Percentiles rank a stretch among this genome's conserved stretches.
Evolutionary conservation across 306 rosid species (phyloP).

Genomic region (Casuarina glauca): DNA sequence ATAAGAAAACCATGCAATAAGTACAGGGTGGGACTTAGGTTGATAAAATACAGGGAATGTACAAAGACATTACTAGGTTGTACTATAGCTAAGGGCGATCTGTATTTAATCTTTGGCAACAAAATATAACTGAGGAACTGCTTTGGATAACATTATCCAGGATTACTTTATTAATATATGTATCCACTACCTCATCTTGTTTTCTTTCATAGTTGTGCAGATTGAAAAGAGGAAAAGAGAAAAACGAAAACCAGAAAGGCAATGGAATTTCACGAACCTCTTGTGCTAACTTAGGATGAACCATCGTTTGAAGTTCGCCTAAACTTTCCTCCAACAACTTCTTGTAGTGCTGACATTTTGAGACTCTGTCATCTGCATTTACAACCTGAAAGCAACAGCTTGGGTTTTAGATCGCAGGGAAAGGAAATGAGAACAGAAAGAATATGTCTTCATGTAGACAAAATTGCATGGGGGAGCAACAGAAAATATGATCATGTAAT

Average conservation of each 20-base stretch:
- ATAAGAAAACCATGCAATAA: neutral
- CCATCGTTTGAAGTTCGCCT: constrained; percentile 54
- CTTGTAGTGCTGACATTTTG: constrained; percentile 54
- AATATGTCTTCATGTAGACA: no score
- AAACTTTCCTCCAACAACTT: constrained; percentile 60
- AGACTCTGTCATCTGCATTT: constrained; percentile 55
- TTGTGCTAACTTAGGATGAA: constrained; percentile 65
- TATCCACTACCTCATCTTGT: neutral
- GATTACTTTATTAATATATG: neutral
- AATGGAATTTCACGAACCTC: constrained; percentile 56
- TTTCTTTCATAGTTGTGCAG: neutral
- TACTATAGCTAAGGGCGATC: no score
- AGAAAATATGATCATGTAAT: no score
- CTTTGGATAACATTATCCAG: no score
- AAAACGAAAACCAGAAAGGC: constrained; percentile 10
- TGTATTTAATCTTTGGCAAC: no score
- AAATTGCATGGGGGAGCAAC: neutral
- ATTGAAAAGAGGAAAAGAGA: neutral
- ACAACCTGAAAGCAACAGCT: constrained; percentile 51
- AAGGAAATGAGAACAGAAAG: neutral
- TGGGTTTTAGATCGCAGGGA: neutral
- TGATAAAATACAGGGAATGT: neutral
- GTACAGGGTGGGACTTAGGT: neutral
- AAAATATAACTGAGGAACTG: no score
- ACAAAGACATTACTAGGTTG: neutral